These are phyloP conservation scores for Brettanomyces sp. DNA, from an alignment of 805 yeast genomes.

Conservation along the genomic window DNA sequence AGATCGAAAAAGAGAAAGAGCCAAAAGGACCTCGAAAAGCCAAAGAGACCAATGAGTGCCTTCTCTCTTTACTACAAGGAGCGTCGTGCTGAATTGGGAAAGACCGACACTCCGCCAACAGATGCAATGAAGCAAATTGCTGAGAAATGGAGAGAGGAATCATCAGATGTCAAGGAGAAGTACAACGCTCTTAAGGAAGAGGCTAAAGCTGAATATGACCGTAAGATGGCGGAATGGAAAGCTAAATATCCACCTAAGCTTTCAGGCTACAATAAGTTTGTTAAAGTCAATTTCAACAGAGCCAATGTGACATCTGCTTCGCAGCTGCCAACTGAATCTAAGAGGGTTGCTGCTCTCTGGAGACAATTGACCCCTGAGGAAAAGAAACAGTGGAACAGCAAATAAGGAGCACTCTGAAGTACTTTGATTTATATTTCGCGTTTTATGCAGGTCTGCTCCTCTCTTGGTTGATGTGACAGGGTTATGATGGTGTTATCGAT, in stretches of 20 bases:
- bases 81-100: slow-evolving; percentile 3
- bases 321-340: slow-evolving; percentile 11
- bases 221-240: slow-evolving; percentile 15
- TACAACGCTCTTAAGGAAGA: slow-evolving; percentile 4
- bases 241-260: slow-evolving; percentile 14
- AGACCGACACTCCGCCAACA: slow-evolving; percentile 3
- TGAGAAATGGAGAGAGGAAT: slow-evolving; percentile 13
- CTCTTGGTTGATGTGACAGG: too few species aligned
- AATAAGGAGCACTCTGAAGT: neutral
- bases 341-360: slow-evolving; percentile 15
- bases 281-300: slow-evolving; percentile 9
- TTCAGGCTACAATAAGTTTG: slow-evolving; percentile 16
- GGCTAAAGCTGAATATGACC: slow-evolving; percentile 1
- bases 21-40: slow-evolving; percentile 13
- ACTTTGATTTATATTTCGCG: too few species aligned
- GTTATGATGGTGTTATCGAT: neutral
- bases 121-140: slow-evolving; percentile 8
- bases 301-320: slow-evolving; percentile 7
- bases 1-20: slow-evolving; percentile 6
- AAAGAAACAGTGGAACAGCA: slow-evolving; percentile 13
- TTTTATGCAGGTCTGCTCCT: too few species aligned
- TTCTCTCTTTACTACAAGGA: slow-evolving; percentile 12
- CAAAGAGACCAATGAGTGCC: slow-evolving; percentile 13
- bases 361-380: slow-evolving; percentile 12
- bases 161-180: slow-evolving; percentile 10